Base-by-base conservation (phyloP, 805 yeast genomes). In the Candida germanica region DNA sequence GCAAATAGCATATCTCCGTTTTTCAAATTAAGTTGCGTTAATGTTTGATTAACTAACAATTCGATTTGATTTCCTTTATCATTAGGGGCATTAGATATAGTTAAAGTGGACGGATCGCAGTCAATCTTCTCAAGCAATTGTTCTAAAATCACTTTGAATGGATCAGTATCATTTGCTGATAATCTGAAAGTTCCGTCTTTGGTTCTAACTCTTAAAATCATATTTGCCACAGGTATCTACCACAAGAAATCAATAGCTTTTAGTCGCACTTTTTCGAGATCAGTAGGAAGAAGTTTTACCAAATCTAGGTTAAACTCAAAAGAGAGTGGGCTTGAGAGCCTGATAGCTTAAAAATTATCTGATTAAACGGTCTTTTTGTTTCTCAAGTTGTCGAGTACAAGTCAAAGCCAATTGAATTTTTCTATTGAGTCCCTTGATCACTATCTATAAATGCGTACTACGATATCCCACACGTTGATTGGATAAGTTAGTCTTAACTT, bases 161-260 rank as follows among this genome's bases (percentile, higher is more conserved):
- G 62, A 14, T 66, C 69, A 1, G 48, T 31, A 3, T 66, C 59
- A 17, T 76, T 77, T 19, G 75, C 77, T 17, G 64, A 55, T 23
- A 85, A 72, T 36, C 98, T 73, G 54, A 77, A 78, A 75, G 79
- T 82, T 6, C 98, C 98, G 47, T 85, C 84, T 51, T 77, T 86
- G 19, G 93, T 71, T 52, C 96, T 74, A 60, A 93, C 87, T 51
- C 98, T 63, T 47, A 89, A 53, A 37, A 64, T 59, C 60, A 58
- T 46, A 19, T 36, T 36, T 36, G 38, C 36, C 35, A 25, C 26
- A 30, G 17, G 26, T 25, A 25, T n/a, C 27, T n/a, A n/a, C n/a
- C n/a, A n/a, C n/a, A n/a, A n/a, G n/a, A n/a, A n/a, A n/a, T 19
- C 23, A 16, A 25, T 6, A 16, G n/a, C 23, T 22, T 21, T 8